Base-by-base conservation (phyloP, 441 rosid species). In the Metrosideros polymorpha region DNA sequence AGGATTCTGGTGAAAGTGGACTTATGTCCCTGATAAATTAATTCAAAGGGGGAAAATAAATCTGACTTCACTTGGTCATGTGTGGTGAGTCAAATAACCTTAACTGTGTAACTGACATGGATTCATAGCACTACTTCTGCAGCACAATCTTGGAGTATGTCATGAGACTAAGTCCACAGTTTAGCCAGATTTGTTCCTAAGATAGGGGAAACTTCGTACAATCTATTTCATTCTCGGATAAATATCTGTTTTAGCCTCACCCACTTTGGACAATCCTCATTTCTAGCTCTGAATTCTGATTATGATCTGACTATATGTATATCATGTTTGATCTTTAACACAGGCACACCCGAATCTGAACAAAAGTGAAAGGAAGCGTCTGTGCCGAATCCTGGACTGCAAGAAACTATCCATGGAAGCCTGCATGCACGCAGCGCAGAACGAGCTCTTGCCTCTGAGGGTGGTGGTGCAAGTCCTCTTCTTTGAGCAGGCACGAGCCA, bases 401-500 rank as follows among this genome's bases (percentile, higher is more conserved):
- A 94, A 92, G 90, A 94, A 93, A 84, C 93, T 94, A 7, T 93
- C 97, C 12, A 90, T 93, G 90, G 95, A 93, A 84, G 97, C 95
- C 30, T 94, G 97, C 89, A 93, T 93, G 96, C 97, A 94, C 75
- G 96, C 97, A 0, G 96, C 97, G 3, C 95, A 92, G 85, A 94
- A 94, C 66, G 97, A 94, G 89, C 89, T 91, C 86, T 94, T 94
- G 82, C 97, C 97, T 0, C 84, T 94, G 18, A 89, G 97, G 86
- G 96, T 94, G 8, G 97, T 94, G 76, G 96, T 94, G 6, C 97
- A 94, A 91, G 97, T 94, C 90, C 93, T 94, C 66, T 93, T 94
- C 91, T 93, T 93, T 29, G 97, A 94, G 91, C 97, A 94, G 85
- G 93, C 98, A 24, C 92, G 99, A 89, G 96, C 99, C 5, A 93